Conservation (phyloP, 768 basidiomycete species). For the Lentinula edodes region DNA sequence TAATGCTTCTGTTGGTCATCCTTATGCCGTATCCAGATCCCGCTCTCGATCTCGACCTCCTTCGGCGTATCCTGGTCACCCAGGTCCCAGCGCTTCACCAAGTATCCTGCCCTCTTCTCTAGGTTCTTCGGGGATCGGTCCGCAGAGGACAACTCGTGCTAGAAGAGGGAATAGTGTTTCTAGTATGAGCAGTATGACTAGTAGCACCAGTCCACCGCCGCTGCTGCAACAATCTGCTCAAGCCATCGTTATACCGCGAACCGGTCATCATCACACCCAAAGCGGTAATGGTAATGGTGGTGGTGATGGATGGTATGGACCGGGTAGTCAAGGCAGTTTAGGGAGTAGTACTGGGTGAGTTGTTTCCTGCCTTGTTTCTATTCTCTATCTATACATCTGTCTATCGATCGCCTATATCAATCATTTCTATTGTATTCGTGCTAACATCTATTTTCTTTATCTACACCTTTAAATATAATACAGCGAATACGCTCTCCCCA, state of each 20-base stretch:
- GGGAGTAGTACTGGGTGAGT: not conserved
- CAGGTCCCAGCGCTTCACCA: conserved; percentile 6
- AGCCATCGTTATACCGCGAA: conserved; percentile 62
- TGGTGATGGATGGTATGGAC: not conserved
- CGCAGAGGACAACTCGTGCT: conserved; percentile 47
- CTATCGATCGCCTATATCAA: not conserved
- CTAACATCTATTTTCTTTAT: no score
- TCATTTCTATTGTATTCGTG: no score
- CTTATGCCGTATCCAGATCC: conserved; percentile 42
- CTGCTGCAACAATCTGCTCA: conserved; percentile 24
- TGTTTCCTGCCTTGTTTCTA: not conserved
- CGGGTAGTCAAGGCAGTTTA: not conserved
- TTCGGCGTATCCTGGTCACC: conserved; percentile 8
- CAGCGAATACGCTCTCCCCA: conserved; percentile 39
- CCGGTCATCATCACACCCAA: conserved; percentile 3
- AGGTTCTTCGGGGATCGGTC: conserved; percentile 31
- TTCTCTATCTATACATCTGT: not conserved
- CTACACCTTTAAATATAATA: no score
- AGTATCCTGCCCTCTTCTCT: conserved; percentile 13
- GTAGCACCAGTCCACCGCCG: conserved; percentile 47
- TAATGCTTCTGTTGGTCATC: conserved; percentile 6
- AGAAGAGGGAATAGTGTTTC: conserved; percentile 59
- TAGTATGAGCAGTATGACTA: not conserved
- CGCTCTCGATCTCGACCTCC: conserved; percentile 22
- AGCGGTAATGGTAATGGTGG: not conserved